Evolutionary conservation across 1,139 yeast genomes (phyloP), one percentile per base, ranked within the genome.

Genomic region (Pichia sp.): DNA sequence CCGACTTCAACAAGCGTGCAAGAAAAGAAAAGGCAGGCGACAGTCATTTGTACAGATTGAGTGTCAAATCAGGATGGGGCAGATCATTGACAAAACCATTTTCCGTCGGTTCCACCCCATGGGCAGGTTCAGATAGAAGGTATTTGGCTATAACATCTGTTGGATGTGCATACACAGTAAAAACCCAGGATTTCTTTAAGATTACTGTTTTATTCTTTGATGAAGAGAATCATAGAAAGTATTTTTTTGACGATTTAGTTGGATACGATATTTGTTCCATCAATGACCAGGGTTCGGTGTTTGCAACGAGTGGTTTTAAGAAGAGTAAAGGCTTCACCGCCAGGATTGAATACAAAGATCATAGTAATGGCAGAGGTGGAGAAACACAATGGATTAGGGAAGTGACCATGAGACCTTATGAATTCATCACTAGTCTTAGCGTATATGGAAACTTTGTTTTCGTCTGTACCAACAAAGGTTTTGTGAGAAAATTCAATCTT

Each of bases 121-220:
- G 95, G 84, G 74, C 72, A 42, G 73, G 78, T 51, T 56, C 58
- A 4, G 80, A 72, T 54, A 80, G 95, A 69, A 76, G 97, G 56
- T 92, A 90, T 65, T 72, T 93, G 53, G 82, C 90, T 38, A 87
- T 93, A 79, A 90, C 89, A 63, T 76, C 87, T 7, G 72, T 84
- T 43, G 98, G 98, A 0, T 88, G 88, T 66, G 85, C 85, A 0
- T 88, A 96, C 85, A 76, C 88, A 0, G 95, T 89, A 19, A 78
- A 73, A 40, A 73, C 68, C 13, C 68, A 85, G 61, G 81, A 84
- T 61, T 36, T 36, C 13, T 54, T 32, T 16, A 55, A 57, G 50
- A 76, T 92, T 16, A 90, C 97, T 0, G 90, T 92, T 1, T 82
- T 92, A 13, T 93, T 93, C 65, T 90, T 90, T 65, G 97, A 93